A percentile compares a stretch with the other conserved stretches of the same genome.
These are phyloP conservation scores for Xerocomus spinulosus DNA, from an alignment of 768 basidiomycete genomes.

Conservation along the genomic window DNA sequence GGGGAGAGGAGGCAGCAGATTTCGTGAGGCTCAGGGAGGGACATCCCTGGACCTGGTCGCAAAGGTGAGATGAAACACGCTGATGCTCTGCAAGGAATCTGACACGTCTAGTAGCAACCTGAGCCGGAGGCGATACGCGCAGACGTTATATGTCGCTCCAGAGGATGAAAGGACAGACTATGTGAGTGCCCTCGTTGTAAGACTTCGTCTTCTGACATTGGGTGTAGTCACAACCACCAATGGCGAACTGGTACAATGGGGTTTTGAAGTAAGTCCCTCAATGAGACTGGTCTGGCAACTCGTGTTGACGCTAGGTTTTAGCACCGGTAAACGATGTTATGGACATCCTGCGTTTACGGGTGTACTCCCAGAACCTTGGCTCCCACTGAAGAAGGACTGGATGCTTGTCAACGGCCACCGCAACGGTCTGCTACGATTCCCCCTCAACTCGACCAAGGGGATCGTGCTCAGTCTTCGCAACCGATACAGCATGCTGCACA, in stretches of 20 bases:
- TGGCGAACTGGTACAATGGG: constrained; percentile 92
- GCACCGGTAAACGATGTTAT: constrained; percentile 92
- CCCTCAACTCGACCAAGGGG: constrained; percentile 49
- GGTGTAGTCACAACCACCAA: constrained; percentile 85
- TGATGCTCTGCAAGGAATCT: too few species aligned
- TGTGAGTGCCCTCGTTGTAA: constrained; percentile 36
- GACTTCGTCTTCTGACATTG: constrained; percentile 6
- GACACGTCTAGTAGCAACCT: constrained; percentile 59
- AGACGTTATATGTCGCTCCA: constrained; percentile 90
- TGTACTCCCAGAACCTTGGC: constrained; percentile 88
- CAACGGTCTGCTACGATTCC: constrained; percentile 32
- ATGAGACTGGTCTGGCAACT: too few species aligned
- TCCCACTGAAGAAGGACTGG: constrained; percentile 83
- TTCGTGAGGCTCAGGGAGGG: constrained; percentile 73
- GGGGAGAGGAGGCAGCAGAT: constrained; percentile 82
- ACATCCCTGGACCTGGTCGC: constrained; percentile 84
- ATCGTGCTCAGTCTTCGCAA: constrained; percentile 82
- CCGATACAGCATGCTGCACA: constrained; percentile 50
- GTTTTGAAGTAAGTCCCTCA: constrained; percentile 71
- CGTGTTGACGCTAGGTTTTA: constrained; percentile 27
- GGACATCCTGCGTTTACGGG: constrained; percentile 96
- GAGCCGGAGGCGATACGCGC: constrained; percentile 82
- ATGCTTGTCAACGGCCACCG: constrained; percentile 54
- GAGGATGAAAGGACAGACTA: constrained; percentile 92
- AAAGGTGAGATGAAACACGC: too few species aligned